These are phyloP conservation scores for Melampsora abietis-canadensis DNA, from an alignment of 1,284 basidiomycete genomes.

Conservation along the genomic window DNA sequence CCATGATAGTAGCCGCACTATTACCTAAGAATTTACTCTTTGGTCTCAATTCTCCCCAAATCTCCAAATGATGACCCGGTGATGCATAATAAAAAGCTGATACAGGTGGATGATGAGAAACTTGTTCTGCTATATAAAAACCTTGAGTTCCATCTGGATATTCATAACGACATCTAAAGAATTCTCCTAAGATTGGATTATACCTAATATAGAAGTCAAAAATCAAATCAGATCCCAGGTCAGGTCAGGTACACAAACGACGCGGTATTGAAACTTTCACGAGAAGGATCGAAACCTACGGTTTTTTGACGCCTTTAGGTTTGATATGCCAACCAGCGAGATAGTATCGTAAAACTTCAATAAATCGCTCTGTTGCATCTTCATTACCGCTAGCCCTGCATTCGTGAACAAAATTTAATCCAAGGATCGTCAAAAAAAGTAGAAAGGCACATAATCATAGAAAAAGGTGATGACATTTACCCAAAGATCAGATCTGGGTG, in stretches of 20 bases:
- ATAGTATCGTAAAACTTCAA: constrained; percentile 88
- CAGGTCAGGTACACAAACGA: not conserved
- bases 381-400: constrained; percentile 68
- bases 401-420: not conserved
- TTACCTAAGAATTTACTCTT: constrained; percentile 97
- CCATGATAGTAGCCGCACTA: constrained; percentile 73
- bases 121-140: constrained; percentile 97
- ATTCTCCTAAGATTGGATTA: constrained; percentile 94
- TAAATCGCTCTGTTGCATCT: constrained; percentile 84
- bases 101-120: constrained; percentile 65
- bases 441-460: constrained; percentile 46
- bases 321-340: constrained; percentile 99
- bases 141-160: constrained; percentile 87
- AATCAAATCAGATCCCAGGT: not conserved
- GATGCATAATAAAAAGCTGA: constrained; percentile 96
- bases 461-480: constrained; percentile 58
- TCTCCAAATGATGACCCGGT: constrained; percentile 72
- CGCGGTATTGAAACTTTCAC: not conserved
- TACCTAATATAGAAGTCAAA: constrained; percentile 61
- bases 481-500: constrained; percentile 97
- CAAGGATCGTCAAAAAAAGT: not conserved
- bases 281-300: constrained; percentile 60
- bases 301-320: constrained; percentile 98
- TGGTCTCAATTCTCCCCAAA: constrained; percentile 90
- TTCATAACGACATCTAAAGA: constrained; percentile 92